A percentile compares a stretch with the other conserved stretches of the same genome.
Evolutionary conservation across 148 eudicot genomes (phyloP).

Genomic region (Polygonum maritimum): DNA sequence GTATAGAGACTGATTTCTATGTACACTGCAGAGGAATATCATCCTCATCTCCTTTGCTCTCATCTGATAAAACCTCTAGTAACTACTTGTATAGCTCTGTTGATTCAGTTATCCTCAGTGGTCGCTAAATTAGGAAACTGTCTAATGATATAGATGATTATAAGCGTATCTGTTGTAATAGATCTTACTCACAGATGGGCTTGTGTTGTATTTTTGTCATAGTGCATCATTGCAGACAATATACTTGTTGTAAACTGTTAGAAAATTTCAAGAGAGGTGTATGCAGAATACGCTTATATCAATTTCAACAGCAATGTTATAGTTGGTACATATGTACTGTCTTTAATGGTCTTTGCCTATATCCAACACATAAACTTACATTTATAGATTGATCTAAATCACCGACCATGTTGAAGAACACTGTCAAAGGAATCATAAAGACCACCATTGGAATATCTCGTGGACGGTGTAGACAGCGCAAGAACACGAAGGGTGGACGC

Average conservation of each 20-base stretch:
- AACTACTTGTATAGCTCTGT: background rate
- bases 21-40: background rate
- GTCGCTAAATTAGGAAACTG: background rate
- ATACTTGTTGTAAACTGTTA: background rate
- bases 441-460: background rate
- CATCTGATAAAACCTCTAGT: background rate
- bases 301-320: too few species aligned
- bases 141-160: background rate
- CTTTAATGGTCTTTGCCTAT: background rate
- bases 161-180: background rate
- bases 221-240: background rate
- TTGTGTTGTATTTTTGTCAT: background rate
- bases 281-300: background rate
- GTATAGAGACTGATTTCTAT: background rate
- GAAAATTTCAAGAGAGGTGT: background rate
- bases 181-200: background rate
- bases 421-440: background rate
- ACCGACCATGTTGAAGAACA: background rate
- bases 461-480: background rate
- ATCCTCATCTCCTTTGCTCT: background rate
- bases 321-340: too few species aligned
- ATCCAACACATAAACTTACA: background rate
- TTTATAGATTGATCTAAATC: background rate
- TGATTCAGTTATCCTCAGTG: background rate
- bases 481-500: background rate